Evolutionary conservation across 768 basidiomycete species (phyloP), one percentile per base, ranked within the genome.

Genomic region (Krasilnikovozyma curviuscula): DNA sequence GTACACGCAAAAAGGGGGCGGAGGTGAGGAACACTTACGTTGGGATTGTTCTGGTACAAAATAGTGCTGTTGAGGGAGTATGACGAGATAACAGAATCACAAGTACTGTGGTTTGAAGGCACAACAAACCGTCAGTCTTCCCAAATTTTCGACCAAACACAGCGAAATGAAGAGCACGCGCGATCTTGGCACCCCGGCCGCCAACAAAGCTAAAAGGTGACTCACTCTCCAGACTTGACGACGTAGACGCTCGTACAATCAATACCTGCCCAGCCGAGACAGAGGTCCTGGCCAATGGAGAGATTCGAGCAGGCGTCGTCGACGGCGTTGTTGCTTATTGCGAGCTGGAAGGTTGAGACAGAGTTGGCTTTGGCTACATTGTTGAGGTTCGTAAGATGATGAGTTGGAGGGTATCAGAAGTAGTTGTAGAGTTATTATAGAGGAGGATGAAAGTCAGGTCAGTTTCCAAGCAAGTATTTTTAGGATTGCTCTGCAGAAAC

Each of bases 21-120:
- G 14, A 48, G n/a, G n/a, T n/a, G n/a, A n/a, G n/a, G n/a, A 7
- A 24, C 12, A 3, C 46, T 48, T 19, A 48, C 53, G 63, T 82
- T 76, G 18, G 80, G 82, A 73, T 85, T 85, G 73, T 83, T 83
- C 50, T 54, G 14, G 59, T 61, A 67, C 27, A 85, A 67, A 5
- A 75, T 68, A 31, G 73, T 73, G 23, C 56, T 48, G 68, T 76
- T 73, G 62, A 79, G 57, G 30, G 67, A 63, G 56, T 64, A 55
- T 1, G 44, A 54, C 24, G 39, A 16, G 25, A 69, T 48, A 46
- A 84, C 66, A 16, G n/a, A 49, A 13, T 73, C 70, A 61, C 83
- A 84, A 48, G 67, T 68, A 62, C 58, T 63, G 41, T n/a, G 44
- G 30, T 19, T 13, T 23, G 19, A 24, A 12, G 29, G 16, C 8